These are phyloP conservation scores for Luffa aegyptiaca DNA, from an alignment of 306 rosid genomes.

Conservation along the genomic window DNA sequence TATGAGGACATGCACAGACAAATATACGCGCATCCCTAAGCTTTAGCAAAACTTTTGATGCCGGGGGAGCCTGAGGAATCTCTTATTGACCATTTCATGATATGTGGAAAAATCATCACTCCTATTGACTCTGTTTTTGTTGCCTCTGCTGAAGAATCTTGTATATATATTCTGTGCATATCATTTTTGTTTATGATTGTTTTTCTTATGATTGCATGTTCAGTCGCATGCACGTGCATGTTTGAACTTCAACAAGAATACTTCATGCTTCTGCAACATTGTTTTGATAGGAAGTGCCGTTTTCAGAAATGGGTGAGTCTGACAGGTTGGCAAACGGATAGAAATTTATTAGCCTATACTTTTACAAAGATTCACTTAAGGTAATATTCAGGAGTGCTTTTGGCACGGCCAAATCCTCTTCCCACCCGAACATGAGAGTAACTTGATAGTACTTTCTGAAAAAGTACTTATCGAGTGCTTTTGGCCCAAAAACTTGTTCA, in stretches of 20 bases:
- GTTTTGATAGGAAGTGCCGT: background rate
- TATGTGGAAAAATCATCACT: background rate
- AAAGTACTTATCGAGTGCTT: background rate
- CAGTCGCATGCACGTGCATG: background rate
- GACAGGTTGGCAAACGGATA: background rate
- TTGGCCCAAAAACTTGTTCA: background rate
- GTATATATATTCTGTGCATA: background rate
- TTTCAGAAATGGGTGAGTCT: background rate
- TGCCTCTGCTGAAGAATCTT: background rate
- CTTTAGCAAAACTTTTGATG: background rate
- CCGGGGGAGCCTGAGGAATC: background rate
- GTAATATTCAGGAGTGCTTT: background rate
- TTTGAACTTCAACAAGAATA: background rate
- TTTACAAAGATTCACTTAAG: background rate
- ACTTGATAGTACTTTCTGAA: background rate
- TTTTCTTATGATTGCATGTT: background rate
- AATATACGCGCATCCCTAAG: background rate
- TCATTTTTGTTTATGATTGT: background rate
- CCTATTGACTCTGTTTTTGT: background rate
- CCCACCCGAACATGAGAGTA: background rate
- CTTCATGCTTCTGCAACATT: background rate
- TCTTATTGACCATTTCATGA: background rate
- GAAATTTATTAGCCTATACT: background rate
- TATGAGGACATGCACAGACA: background rate
- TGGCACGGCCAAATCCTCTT: background rate